These are phyloP conservation scores for Gomphus sp. DNA, from an alignment of 1,284 basidiomycete genomes.

Conservation along the genomic window DNA sequence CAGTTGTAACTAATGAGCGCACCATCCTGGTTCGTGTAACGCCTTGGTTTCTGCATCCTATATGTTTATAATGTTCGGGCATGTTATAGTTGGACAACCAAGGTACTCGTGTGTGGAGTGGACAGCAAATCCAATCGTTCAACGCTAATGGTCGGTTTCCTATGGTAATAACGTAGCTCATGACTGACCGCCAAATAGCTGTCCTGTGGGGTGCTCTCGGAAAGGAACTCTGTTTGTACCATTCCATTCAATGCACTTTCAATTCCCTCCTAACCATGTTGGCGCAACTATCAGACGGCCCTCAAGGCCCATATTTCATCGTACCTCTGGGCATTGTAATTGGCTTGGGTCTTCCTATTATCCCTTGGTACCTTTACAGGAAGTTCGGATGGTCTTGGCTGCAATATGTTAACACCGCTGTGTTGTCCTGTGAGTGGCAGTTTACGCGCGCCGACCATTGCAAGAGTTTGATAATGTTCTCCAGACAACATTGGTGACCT, in stretches of 20 bases:
- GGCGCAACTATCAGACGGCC: not conserved
- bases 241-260: constrained; percentile 28
- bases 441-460: not conserved
- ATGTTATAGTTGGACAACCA: constrained; percentile 1
- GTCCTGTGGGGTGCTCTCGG: constrained; percentile 53
- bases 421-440: not conserved
- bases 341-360: constrained; percentile 3
- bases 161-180: constrained; percentile 22
- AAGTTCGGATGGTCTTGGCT: constrained; percentile 9
- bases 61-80: not conserved
- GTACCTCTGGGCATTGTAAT: constrained; percentile 7
- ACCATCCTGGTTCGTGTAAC: constrained; percentile 1
- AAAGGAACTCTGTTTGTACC: constrained; percentile 39
- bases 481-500: constrained; percentile 7
- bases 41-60: not conserved
- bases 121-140: constrained; percentile 38
- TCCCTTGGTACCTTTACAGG: constrained; percentile 8
- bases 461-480: not conserved
- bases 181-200: constrained; percentile 24
- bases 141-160: constrained; percentile 10
- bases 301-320: constrained; percentile 7
- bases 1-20: constrained; percentile 12
- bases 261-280: not conserved
- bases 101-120: constrained; percentile 31
- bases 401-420: constrained; percentile 6